Conservation (phyloP, 176 grass and related monocot genomes). For the Phoenix dactylifera region DNA sequence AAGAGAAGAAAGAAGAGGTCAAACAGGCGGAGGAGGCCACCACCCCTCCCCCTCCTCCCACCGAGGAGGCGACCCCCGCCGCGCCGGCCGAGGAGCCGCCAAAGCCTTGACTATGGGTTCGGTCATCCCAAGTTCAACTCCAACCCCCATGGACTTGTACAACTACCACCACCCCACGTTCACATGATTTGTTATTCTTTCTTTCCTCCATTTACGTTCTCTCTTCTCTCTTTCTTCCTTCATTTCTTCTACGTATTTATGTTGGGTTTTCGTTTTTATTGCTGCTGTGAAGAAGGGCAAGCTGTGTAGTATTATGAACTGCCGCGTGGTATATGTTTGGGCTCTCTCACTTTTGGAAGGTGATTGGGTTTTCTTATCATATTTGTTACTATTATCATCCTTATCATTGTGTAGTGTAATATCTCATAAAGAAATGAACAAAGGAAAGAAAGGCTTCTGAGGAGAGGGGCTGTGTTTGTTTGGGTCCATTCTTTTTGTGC, state of each 20-base stretch:
- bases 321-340: background rate
- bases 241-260: background rate
- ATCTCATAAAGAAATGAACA: background rate
- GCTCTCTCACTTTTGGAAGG: background rate
- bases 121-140: background rate
- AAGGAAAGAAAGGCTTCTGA: background rate
- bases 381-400: background rate
- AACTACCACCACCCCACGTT: constrained; percentile 1
- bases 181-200: constrained; percentile 25
- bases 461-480: background rate
- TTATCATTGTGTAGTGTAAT: background rate
- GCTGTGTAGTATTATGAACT: no score
- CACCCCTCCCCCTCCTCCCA: background rate
- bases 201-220: background rate
- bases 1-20: background rate
- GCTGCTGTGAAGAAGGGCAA: no score
- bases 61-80: background rate
- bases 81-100: constrained; percentile 2
- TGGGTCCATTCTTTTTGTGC: background rate
- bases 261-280: background rate
- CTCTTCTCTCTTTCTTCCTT: background rate
- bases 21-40: background rate
- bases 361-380: background rate
- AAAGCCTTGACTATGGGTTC: background rate
- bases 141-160: background rate